Conservation (phyloP, 176 grass and related monocot species). For the Carex littledalei region DNA sequence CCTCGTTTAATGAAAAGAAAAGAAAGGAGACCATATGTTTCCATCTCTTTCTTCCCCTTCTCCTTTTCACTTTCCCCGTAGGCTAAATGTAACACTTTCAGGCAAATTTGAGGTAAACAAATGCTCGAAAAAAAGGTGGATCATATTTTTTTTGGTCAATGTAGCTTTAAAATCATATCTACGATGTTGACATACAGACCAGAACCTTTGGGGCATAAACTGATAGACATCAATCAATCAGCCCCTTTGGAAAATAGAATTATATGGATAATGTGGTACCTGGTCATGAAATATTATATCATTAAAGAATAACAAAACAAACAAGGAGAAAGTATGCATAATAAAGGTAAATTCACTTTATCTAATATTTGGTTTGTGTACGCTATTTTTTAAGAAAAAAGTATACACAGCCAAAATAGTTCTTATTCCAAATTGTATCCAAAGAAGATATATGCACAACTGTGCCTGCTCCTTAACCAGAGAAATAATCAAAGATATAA, state of each 20-base stretch:
- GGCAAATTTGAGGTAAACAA: not conserved
- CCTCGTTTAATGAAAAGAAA: not conserved
- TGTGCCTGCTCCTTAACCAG: not conserved
- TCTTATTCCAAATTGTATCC: not conserved
- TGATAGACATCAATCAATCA: no score
- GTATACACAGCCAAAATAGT: not conserved
- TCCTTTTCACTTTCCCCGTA: not conserved
- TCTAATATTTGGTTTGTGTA: no score
- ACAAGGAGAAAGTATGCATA: no score
- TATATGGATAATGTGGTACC: no score
- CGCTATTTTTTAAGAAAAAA: not conserved
- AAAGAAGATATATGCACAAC: not conserved
- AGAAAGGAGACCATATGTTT: not conserved
- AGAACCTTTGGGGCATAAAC: no score
- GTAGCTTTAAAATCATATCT: no score
- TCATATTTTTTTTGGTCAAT: not conserved
- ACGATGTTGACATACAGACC: no score
- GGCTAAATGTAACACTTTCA: not conserved
- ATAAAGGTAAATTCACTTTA: no score
- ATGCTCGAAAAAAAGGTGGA: not conserved
- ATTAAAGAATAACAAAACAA: no score
- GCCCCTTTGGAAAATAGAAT: no score
- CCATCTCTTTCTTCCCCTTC: not conserved
- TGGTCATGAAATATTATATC: no score
- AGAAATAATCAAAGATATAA: not conserved